These are phyloP conservation scores for Monosporascus sp. DNA, from an alignment of 2,329 filamentous ascomycete genomes.

Conservation along the genomic window DNA sequence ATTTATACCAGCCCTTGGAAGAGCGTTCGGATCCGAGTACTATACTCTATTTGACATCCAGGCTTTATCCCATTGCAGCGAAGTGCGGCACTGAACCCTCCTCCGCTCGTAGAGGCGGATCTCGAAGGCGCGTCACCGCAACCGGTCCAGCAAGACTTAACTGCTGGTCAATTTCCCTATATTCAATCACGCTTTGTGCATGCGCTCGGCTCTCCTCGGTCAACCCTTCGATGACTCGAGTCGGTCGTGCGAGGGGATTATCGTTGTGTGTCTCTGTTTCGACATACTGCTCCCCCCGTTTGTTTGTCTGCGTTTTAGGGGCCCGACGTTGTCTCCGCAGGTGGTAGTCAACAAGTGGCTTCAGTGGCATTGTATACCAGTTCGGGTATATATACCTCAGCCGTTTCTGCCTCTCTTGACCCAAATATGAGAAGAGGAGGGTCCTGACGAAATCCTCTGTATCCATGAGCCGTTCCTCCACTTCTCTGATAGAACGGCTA, in stretches of 20 bases:
- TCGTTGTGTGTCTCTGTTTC: neutral
- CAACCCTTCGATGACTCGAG: neutral
- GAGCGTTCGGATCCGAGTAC: too few relatives aligned
- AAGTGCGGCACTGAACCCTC: neutral
- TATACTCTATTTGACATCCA: neutral
- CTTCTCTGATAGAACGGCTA: neutral
- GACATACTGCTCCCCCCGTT: conserved; percentile 1
- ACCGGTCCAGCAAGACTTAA: neutral
- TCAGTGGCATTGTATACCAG: conserved; percentile 15
- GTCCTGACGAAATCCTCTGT: conserved; percentile 11
- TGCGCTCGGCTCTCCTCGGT: neutral
- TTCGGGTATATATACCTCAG: conserved; percentile 9
- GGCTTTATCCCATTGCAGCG: neutral
- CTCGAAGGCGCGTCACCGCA: neutral
- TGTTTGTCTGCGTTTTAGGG: neutral
- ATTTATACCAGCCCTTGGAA: neutral
- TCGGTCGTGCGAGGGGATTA: neutral
- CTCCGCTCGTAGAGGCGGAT: neutral
- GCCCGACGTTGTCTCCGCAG: conserved; percentile 2
- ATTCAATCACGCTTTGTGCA: neutral
- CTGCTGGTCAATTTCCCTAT: neutral
- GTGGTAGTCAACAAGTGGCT: conserved; percentile 15
- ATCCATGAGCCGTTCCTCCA: conserved; percentile 8
- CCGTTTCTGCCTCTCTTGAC: conserved; percentile 4
- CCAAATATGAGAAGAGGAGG: conserved; percentile 17